Conservation (phyloP, 2,329 filamentous ascomycete genomes). For the Penicillium carneum region DNA sequence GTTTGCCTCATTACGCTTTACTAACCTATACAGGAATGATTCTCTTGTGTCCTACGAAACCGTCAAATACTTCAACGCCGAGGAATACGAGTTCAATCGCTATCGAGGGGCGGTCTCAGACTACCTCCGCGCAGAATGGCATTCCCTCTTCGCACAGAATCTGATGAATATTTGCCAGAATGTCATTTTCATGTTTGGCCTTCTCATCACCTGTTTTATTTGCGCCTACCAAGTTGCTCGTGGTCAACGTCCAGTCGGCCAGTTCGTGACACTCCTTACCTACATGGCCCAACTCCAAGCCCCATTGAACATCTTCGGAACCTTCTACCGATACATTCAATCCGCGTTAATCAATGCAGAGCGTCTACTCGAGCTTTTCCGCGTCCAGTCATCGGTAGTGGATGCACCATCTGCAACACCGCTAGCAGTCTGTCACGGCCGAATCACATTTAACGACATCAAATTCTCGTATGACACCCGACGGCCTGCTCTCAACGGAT, state of each 20-base stretch:
- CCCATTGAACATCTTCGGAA: slow-evolving; percentile 73
- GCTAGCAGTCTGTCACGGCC: slow-evolving; percentile 61
- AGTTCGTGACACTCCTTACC: slow-evolving; percentile 74
- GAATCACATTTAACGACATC: slow-evolving; percentile 64
- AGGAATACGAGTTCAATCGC: slow-evolving; percentile 74
- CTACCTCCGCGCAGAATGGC: slow-evolving; percentile 72
- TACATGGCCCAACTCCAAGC: slow-evolving; percentile 77
- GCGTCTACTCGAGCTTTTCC: slow-evolving; percentile 66
- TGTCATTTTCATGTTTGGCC: slow-evolving; percentile 71
- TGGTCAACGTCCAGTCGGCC: slow-evolving; percentile 64
- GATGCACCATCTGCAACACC: slow-evolving; percentile 61
- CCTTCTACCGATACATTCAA: slow-evolving; percentile 62
- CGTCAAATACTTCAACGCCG: slow-evolving; percentile 84
- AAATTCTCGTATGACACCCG: slow-evolving; percentile 65
- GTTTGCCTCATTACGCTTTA: not conserved
- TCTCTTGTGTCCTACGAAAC: slow-evolving; percentile 94
- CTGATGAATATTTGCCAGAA: slow-evolving; percentile 79
- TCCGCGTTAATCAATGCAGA: slow-evolving; percentile 44
- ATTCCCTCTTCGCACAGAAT: slow-evolving; percentile 73
- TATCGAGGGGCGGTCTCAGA: slow-evolving; percentile 71
- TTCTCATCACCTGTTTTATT: slow-evolving; percentile 73
- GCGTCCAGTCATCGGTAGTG: slow-evolving; percentile 61
- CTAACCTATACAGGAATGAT: slow-evolving; percentile 67
- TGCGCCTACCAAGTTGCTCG: slow-evolving; percentile 73
- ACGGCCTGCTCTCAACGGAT: slow-evolving; percentile 62